Base-by-base conservation (phyloP, 306 rosid genomes). In the Corylus heterophylla region DNA sequence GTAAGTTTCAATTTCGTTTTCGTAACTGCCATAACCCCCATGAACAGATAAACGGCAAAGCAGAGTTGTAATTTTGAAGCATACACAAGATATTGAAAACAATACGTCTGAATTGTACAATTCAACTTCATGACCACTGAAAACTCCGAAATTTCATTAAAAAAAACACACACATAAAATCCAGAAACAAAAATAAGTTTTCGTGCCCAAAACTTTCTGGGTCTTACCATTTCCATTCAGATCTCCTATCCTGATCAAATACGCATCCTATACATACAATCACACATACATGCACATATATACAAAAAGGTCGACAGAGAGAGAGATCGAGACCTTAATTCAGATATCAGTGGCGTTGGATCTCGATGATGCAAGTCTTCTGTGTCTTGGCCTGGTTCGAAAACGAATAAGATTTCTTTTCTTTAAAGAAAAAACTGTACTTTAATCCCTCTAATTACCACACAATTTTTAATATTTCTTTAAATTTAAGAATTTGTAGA, bases 211-310 rank as follows among this genome's bases (percentile, higher is more conserved):
- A 27, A 37, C 1, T 59, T 13, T 29, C 71, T 56, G 59, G 56
- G 69, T 78, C 44, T 59, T 11, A 45, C 20, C 39, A 11, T 27
- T 29, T 48, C 72, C 25, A 62, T 20, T 27, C 78, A 63, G 83
- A 79, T 79, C 82, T 31, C 35, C 35, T 72, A 35, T 64, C 70
- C 44, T 16, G 47, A 37, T 37, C 70, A 22, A 64, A 35, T 27
- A 31, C 31, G 0, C 48, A 35, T 0, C n/a, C 70, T 64, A 14
- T 7, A 35, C 44, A 64, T 35, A 35, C 0, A 7, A 55, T 22
- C 5, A 63, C 20, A 12, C 13, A 64, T 31, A 35, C 8, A 37
- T 11, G 16, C 37, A 64, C 9, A 64, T 16, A 64, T 8, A 35
- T 14, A 35, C 48, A 14, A 35, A 63, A 29, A 31, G 9, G 44